Conservation (phyloP, 352 stramenopile genomes). For the Globisporangium alternatum region DNA sequence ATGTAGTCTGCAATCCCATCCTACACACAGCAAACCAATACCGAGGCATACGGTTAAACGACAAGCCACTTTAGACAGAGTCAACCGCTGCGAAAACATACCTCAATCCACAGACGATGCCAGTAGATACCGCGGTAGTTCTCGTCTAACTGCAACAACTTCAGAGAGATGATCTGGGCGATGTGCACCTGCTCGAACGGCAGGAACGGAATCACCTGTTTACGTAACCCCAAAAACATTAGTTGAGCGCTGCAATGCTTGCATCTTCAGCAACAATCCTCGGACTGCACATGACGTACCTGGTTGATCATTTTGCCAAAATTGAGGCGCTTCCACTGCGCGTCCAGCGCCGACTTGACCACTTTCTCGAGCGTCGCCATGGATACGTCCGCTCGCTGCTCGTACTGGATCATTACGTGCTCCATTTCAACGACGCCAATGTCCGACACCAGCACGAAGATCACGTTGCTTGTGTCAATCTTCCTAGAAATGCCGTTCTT, state of each 20-base stretch:
- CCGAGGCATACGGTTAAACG: neutral
- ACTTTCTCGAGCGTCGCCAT: conserved; percentile 58
- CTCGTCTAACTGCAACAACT: conserved; percentile 66
- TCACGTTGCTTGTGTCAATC: conserved; percentile 80
- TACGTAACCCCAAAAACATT: conserved; percentile 2
- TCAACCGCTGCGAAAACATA: neutral
- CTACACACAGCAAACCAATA: conserved; percentile 17
- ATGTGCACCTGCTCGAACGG: conserved; percentile 85
- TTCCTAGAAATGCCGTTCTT: conserved; percentile 66
- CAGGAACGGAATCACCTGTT: conserved; percentile 87
- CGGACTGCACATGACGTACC: conserved; percentile 21
- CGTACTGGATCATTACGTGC: conserved; percentile 83
- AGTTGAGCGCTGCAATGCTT: neutral
- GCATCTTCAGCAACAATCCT: neutral
- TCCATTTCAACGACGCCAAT: conserved; percentile 86
- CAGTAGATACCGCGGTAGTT: conserved; percentile 79
- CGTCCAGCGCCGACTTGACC: conserved; percentile 78
- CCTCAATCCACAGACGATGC: conserved; percentile 71
- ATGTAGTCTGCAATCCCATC: conserved; percentile 61
- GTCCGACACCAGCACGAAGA: conserved; percentile 89
- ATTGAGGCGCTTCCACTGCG: conserved; percentile 84
- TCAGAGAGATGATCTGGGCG: conserved; percentile 75
- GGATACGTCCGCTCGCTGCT: conserved; percentile 64
- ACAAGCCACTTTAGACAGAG: neutral
- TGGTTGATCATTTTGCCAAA: conserved; percentile 90